These are phyloP conservation scores for Ophiorrhiza pumila DNA, from an alignment of 257 asterid species.

Conservation along the genomic window DNA sequence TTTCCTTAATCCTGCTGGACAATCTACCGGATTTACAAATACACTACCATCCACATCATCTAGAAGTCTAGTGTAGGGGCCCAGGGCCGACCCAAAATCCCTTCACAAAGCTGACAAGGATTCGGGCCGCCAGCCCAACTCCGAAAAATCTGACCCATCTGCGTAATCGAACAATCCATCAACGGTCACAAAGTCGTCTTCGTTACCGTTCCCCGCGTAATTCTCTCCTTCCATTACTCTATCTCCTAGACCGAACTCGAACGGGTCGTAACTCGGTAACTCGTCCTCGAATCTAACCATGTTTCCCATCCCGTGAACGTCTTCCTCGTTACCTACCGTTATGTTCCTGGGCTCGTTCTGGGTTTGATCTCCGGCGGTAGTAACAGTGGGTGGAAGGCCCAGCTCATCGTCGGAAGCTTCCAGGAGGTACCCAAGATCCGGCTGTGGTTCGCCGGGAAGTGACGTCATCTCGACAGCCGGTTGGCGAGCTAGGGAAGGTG, in stretches of 20 bases:
- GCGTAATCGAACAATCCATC: constrained; percentile 34
- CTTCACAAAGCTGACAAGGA: constrained; percentile 33
- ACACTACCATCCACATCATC: constrained; percentile 21
- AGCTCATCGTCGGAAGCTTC: constrained; percentile 51
- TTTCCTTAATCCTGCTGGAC: neutral
- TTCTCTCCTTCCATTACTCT: constrained; percentile 5
- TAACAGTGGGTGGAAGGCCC: constrained; percentile 38
- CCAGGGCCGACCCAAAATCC: neutral
- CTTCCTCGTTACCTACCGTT: neutral
- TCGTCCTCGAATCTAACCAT: constrained; percentile 23
- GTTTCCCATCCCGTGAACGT: constrained; percentile 5
- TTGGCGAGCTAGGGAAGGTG: neutral
- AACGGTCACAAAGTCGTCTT: constrained; percentile 23
- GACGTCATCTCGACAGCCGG: constrained; percentile 11
- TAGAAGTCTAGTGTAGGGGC: constrained; percentile 6
- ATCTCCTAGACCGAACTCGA: constrained; percentile 24
- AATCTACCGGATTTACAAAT: constrained; percentile 20
- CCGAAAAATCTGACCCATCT: constrained; percentile 30
- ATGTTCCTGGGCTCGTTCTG: neutral
- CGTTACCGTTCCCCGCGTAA: constrained; percentile 1
- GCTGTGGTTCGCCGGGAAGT: constrained; percentile 25
- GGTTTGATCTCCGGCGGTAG: constrained; percentile 6
- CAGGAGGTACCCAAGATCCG: constrained; percentile 43
- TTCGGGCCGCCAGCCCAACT: constrained; percentile 31
- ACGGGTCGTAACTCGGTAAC: constrained; percentile 28